Base-by-base conservation (phyloP, 2,329 filamentous ascomycete genomes). In the Fusarium agapanthi region DNA sequence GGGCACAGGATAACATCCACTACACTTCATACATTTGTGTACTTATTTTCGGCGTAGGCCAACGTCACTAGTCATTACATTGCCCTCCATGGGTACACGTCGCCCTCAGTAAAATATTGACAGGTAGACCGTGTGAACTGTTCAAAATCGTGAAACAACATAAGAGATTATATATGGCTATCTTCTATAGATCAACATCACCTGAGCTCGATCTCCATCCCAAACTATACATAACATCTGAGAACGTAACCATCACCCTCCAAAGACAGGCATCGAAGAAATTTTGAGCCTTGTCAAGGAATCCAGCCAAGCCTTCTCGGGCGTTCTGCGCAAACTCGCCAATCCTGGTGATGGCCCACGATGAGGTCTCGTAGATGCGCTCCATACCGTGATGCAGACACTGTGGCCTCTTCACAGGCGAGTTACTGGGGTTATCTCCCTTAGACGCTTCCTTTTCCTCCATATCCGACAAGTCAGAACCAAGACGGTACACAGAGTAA, bases 181-280 rank as follows among this genome's bases (percentile, higher is more conserved):
- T 22, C 15, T 12, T 40, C 22, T 58, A 65, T 15, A 69, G 58
- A 24, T 64, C 65, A 12, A 47, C 26, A 43, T 26, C 45, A 3
- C 32, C 40, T 7, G 62, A 47, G 1, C 22, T 24, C 0, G 51
- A 69, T 2, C 26, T 24, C n/a, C 30, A 44, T 14, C 65, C 65
- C n/a, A 62, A 24, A 8, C 28, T 30, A 18, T 53, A 57, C n/a
- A 38, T 47, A 14, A 53, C 9, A 26, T 69, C 41, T 5, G 38
- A 64, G 11, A 65, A 34, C 3, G 37, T 14, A 28, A 69, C 58
- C 65, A 69, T 65, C 4, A 48, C 20, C 4, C 15, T 64, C 58
- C 58, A 69, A 7, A 69, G 51, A 48, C 65, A 64, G 0, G 47
- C 15, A 24, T 69, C 66, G 4, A 69, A 69, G 3, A 69, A 1